Evolutionary conservation across 2,329 filamentous ascomycete species (phyloP), one percentile per base, ranked within the genome.

Genomic region (Trichoderma breve): DNA sequence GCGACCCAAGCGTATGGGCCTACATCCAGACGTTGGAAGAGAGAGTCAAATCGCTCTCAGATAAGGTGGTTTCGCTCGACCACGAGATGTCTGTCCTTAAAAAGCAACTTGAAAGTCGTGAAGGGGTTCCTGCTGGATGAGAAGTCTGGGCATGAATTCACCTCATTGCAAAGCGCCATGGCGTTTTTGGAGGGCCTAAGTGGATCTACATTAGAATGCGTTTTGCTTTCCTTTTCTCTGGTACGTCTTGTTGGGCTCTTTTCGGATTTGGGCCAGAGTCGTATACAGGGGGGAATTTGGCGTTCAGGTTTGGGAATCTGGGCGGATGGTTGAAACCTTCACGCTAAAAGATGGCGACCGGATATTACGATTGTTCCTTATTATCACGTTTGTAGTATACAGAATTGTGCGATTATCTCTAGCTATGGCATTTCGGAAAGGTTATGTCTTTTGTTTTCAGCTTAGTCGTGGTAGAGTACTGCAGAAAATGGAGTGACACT

Each of bases 21-120:
- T 94, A 94, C 76, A 88, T 95, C 39, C 90, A 93, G 71, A 86
- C 86, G 21, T 83, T 95, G 64, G 92, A 95, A 77, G 87, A 89
- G 14, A 82, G 81, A 73, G 77, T 83, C 63, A 83, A 82, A 73
- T 75, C 74, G 34, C 73, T 83, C 24, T 77, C 78, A 2, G 81
- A 83, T 9, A 81, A 79, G 72, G 78, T 83, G 15, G 70, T 74
- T 8, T 75, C 74, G 60, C 77, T 82, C 21, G 81, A 82, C 51
- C 76, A 80, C 26, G 80, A 81, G 67, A 79, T 82, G 32, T 73
- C 77, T 14, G 74, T 72, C 7, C 71, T 82, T 60, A 82, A 80
- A 73, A 80, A 79, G 67, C 80, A 81, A 60, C 74, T 81, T 43
- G 79, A 81, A 68, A 75, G 70, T 67, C 78, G 76, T 26, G 81